Conservation (phyloP, 2,329 filamentous ascomycete genomes). For the Rhinocladiella similis region DNA sequence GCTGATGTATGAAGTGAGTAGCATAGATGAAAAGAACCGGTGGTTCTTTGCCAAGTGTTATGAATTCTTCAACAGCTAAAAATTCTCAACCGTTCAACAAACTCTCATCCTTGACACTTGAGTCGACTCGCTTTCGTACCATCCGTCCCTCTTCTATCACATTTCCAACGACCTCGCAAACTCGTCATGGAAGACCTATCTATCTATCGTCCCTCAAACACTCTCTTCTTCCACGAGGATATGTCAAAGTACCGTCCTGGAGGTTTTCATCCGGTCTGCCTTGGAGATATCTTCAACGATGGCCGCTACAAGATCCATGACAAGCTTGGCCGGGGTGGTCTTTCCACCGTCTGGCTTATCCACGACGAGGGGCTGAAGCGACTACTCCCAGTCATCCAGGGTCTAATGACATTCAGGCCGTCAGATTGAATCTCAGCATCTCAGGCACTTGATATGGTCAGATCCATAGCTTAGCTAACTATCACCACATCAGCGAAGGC, state of each 20-base stretch:
- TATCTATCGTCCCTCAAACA: slow-evolving; percentile 1
- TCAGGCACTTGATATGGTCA: slow-evolving; percentile 2
- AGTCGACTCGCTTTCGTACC: too few species aligned
- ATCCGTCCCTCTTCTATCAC: neutral
- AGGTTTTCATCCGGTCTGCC: slow-evolving; percentile 36
- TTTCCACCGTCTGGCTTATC: slow-evolving; percentile 37
- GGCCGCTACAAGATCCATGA: slow-evolving; percentile 38
- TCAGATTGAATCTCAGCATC: slow-evolving; percentile 1
- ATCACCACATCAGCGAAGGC: neutral
- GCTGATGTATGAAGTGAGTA: too few species aligned
- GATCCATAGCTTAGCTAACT: neutral
- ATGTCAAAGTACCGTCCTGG: slow-evolving; percentile 51
- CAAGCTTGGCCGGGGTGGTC: slow-evolving; percentile 39
- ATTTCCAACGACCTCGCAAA: neutral
- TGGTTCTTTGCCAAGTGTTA: too few species aligned
- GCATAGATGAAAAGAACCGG: too few species aligned
- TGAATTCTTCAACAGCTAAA: too few species aligned
- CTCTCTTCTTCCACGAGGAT: slow-evolving; percentile 2
- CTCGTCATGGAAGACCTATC: neutral
- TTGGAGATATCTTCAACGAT: slow-evolving; percentile 33
- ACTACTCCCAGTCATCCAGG: neutral
- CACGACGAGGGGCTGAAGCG: neutral
- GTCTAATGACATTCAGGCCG: neutral
- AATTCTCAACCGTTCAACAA: too few species aligned
- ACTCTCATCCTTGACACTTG: too few species aligned